These are phyloP conservation scores for Pseudogymnoascus sp. DNA, from an alignment of 2,329 filamentous ascomycete species.

Conservation along the genomic window DNA sequence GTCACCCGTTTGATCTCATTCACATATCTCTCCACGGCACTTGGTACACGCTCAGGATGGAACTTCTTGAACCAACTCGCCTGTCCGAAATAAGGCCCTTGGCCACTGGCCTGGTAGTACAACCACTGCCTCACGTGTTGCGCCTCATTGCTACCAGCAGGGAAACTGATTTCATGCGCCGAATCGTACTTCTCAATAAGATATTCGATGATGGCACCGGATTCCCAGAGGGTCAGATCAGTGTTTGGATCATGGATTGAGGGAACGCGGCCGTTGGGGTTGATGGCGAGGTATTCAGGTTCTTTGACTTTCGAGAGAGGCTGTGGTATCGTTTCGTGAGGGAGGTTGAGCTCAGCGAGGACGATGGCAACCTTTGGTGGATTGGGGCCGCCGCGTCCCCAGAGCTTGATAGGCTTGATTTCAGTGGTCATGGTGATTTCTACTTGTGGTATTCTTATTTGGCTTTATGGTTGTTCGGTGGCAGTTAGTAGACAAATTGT, in stretches of 20 bases:
- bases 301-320: slow-evolving; percentile 32
- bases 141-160: slow-evolving; percentile 26
- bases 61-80: slow-evolving; percentile 30
- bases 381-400: neutral
- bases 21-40: slow-evolving; percentile 38
- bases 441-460: neutral
- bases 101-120: slow-evolving; percentile 36
- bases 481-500: neutral
- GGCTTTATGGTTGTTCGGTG: neutral
- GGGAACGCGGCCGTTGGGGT: slow-evolving; percentile 26
- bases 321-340: slow-evolving; percentile 12
- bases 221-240: slow-evolving; percentile 38
- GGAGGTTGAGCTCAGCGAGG: slow-evolving; percentile 19
- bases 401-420: neutral
- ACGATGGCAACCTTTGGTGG: slow-evolving; percentile 18
- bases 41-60: slow-evolving; percentile 35
- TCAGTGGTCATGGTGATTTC: neutral
- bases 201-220: slow-evolving; percentile 39
- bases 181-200: slow-evolving; percentile 34
- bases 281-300: slow-evolving; percentile 26
- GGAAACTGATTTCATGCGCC: slow-evolving; percentile 29
- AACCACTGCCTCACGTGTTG: slow-evolving; percentile 33
- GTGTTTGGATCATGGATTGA: slow-evolving; percentile 38
- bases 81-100: slow-evolving; percentile 40
- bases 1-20: slow-evolving; percentile 39